These are phyloP conservation scores for Skeletonema menzelii DNA, from an alignment of 108 stramenopile genomes.

Conservation along the genomic window DNA sequence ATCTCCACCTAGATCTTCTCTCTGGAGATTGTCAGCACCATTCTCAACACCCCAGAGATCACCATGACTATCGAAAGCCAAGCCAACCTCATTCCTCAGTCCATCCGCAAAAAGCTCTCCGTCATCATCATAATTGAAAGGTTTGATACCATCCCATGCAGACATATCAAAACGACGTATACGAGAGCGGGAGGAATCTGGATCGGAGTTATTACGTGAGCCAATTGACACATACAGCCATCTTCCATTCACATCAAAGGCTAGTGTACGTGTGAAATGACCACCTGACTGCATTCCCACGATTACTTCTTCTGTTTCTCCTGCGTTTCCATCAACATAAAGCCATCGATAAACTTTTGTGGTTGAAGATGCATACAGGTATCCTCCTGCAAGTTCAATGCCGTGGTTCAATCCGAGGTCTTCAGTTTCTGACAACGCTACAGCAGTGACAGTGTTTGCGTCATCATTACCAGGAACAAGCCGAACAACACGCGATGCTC, in stretches of 20 bases:
- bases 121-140: conserved; percentile 50
- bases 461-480: conserved; percentile 11
- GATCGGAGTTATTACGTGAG: conserved; percentile 54
- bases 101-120: conserved; percentile 81
- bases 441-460: conserved; percentile 21
- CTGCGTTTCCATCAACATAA: conserved; percentile 8
- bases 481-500: conserved; percentile 25
- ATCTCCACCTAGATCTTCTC: conserved; percentile 72
- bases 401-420: conserved; percentile 63
- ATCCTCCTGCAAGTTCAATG: conserved; percentile 50
- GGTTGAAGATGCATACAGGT: conserved; percentile 62
- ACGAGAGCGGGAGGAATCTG: conserved; percentile 58
- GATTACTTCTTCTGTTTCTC: conserved; percentile 24
- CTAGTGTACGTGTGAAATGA: conserved; percentile 70
- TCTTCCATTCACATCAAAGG: conserved; percentile 51
- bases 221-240: conserved; percentile 70
- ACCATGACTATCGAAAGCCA: conserved; percentile 71
- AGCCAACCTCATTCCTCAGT: conserved; percentile 71
- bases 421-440: background rate
- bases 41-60: conserved; percentile 82
- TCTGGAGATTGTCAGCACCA: conserved; percentile 59
- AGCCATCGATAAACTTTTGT: conserved; percentile 67
- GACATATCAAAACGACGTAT: conserved; percentile 61
- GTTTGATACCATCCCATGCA: conserved; percentile 9
- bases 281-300: conserved; percentile 53